Conservation (phyloP, 176 grass and related monocot genomes). For the Juncus effusus region DNA sequence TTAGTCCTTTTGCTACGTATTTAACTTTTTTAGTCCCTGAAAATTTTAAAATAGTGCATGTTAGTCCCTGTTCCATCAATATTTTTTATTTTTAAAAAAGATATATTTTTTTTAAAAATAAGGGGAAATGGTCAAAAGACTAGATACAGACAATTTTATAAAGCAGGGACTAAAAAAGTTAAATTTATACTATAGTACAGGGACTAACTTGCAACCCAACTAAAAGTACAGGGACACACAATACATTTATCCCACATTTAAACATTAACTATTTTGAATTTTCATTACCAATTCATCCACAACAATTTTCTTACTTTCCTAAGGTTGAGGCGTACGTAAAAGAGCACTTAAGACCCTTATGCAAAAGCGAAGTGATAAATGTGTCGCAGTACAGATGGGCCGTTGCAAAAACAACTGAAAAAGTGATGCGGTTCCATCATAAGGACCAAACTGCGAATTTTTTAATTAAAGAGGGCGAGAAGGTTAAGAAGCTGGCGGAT, state of each 20-base stretch:
- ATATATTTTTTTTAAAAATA: no score
- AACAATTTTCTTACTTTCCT: not conserved
- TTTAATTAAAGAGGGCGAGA: constrained; percentile 89
- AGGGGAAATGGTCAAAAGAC: no score
- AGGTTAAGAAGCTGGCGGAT: constrained; percentile 79
- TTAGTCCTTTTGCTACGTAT: no score
- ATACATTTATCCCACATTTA: not conserved
- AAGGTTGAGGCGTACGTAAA: constrained; percentile 82
- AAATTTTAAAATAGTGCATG: no score
- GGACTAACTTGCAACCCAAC: no score
- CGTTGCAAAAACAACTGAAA: constrained; percentile 61
- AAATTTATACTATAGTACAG: not conserved
- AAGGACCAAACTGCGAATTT: constrained; percentile 77
- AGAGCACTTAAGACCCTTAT: constrained; percentile 90
- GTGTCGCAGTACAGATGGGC: constrained; percentile 75
- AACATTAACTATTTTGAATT: not conserved
- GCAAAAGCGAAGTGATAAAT: constrained; percentile 83
- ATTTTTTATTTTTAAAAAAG: no score
- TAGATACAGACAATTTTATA: no score
- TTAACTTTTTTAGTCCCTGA: no score
- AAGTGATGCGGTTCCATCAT: constrained; percentile 71
- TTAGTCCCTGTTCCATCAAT: no score
- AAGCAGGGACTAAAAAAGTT: not conserved
- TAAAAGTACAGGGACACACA: no score
- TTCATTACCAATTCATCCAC: not conserved